These are phyloP conservation scores for Cyanodermella asteris DNA, from an alignment of 2,329 filamentous ascomycete species.

Conservation along the genomic window DNA sequence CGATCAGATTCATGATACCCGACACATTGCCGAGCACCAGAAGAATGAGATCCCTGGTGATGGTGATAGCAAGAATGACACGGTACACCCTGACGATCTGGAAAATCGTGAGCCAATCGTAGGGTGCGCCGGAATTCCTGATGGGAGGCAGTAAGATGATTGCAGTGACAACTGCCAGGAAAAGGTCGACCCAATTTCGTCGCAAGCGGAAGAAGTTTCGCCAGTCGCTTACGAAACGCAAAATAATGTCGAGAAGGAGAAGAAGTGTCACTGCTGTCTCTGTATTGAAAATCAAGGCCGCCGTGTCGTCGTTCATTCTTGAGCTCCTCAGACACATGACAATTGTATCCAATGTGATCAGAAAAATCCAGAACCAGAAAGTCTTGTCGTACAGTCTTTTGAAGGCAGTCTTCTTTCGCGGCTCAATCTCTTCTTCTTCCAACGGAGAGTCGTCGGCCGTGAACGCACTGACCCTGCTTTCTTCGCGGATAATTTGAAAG, in stretches of 20 bases:
- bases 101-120: conserved; percentile 78
- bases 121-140: conserved; percentile 44
- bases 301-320: conserved; percentile 41
- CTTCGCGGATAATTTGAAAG: conserved; percentile 93
- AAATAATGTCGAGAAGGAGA: conserved; percentile 58
- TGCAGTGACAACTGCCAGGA: conserved; percentile 57
- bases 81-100: conserved; percentile 85
- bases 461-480: conserved; percentile 85
- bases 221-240: conserved; percentile 63
- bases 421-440: conserved; percentile 9
- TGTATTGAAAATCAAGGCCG: conserved; percentile 43
- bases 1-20: conserved; percentile 81
- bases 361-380: conserved; percentile 50
- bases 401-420: conserved; percentile 22
- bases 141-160: conserved; percentile 74
- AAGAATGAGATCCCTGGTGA: conserved; percentile 67
- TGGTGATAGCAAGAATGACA: conserved; percentile 67
- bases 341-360: conserved; percentile 65
- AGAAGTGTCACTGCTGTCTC: conserved; percentile 59
- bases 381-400: conserved; percentile 58
- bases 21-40: conserved; percentile 76
- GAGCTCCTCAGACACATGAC: conserved; percentile 59
- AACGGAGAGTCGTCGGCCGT: conserved; percentile 33
- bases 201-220: conserved; percentile 52
- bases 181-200: conserved; percentile 60